These are phyloP conservation scores for Ustilago lituana DNA, from an alignment of 1,284 basidiomycete species.

Conservation along the genomic window DNA sequence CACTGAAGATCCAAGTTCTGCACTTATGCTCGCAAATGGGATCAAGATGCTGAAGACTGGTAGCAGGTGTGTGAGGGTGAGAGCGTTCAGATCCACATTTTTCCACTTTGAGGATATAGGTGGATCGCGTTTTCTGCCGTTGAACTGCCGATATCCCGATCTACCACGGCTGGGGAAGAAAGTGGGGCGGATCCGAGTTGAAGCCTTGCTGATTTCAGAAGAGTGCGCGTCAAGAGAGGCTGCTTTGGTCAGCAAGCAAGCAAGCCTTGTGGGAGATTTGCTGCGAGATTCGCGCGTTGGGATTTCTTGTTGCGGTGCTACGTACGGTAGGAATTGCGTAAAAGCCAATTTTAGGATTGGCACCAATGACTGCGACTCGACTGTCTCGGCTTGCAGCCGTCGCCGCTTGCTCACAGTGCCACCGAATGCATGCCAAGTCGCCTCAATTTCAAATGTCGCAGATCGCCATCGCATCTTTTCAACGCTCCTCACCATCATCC, in stretches of 20 bases:
- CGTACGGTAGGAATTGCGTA: constrained; percentile 20
- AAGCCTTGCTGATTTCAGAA: constrained; percentile 28
- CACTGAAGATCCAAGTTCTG: too few species aligned
- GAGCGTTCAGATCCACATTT: too few species aligned
- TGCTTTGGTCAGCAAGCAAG: constrained; percentile 46
- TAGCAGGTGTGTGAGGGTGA: too few species aligned
- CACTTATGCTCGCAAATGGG: background rate
- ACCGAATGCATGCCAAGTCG: constrained; percentile 1
- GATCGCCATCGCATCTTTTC: constrained; percentile 5
- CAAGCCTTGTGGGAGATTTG: constrained; percentile 7
- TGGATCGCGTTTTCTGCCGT: too few species aligned
- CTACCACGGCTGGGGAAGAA: too few species aligned
- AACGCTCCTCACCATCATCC: constrained; percentile 22
- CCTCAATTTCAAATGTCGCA: constrained; percentile 17
- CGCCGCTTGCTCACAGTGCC: constrained; percentile 8
- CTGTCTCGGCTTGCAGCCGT: constrained; percentile 17
- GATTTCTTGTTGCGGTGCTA: background rate
- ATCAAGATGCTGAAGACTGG: too few species aligned
- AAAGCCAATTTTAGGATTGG: constrained; percentile 19
- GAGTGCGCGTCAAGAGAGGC: constrained; percentile 14
- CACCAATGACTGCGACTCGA: constrained; percentile 18
- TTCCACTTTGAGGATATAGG: too few species aligned
- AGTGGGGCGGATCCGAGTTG: constrained; percentile 27
- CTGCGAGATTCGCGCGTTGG: constrained; percentile 12
- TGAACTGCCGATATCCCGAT: too few species aligned